phyloP scores from a whole-genome alignment of 345 rosid species.

The Syzygium aromaticum region DNA sequence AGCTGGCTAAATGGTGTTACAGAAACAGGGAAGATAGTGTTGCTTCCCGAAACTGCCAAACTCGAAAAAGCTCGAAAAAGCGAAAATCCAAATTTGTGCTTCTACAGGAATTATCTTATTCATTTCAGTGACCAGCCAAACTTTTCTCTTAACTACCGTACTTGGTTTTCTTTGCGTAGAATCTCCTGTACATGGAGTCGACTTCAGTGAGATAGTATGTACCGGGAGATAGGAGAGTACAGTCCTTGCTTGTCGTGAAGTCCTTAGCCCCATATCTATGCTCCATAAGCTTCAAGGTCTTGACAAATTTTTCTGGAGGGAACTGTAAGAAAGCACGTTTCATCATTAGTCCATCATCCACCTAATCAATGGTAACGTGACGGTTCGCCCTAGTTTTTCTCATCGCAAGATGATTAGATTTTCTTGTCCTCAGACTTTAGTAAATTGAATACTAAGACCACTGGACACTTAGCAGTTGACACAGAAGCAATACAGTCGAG shows the following conservation, averaged over 20 bases:
- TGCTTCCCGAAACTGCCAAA: neutral
- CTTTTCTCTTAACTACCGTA: neutral
- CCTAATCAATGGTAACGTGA: neutral
- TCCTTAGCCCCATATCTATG: constrained; percentile 91
- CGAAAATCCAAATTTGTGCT: neutral
- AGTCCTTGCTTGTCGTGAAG: constrained; percentile 79
- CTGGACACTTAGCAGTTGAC: neutral
- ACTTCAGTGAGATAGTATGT: constrained; percentile 92
- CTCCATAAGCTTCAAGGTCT: constrained; percentile 86
- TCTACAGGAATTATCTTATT: neutral
- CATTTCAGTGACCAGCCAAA: neutral
- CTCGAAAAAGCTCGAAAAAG: neutral
- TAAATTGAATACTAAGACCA: neutral
- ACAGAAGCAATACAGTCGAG: neutral
- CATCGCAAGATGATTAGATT: neutral
- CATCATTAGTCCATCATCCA: neutral
- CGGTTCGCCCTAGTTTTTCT: neutral
- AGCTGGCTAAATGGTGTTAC: neutral
- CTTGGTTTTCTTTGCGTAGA: constrained; percentile 52
- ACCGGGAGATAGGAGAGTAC: constrained; percentile 75
- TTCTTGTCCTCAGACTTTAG: neutral
- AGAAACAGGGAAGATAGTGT: neutral
- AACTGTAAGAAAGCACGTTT: constrained; percentile 29
- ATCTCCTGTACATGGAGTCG: constrained; percentile 83
- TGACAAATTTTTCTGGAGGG: constrained; percentile 73